Evolutionary conservation across 1,284 basidiomycete genomes (phyloP), one percentile per base, ranked within the genome.

Genomic region (Phylloboletellus chloephorus): DNA sequence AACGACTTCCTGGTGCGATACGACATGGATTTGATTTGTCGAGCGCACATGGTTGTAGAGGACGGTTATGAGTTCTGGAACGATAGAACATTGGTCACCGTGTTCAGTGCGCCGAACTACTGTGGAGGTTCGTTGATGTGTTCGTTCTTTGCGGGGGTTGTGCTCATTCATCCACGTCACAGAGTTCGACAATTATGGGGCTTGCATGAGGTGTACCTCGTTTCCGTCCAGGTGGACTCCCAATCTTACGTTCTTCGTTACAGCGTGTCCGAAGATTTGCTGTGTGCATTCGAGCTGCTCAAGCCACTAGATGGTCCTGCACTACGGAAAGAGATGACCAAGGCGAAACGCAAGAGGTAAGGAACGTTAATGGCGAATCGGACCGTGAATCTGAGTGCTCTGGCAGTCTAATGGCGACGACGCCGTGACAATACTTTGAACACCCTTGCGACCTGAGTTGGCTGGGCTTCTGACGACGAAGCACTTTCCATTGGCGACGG

Each of bases 61-160:
- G 91, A 94, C 60, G 96, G 95, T 2, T 98, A 98, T 62, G 96
- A 99, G 71, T 99, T 99, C 62, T 99, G 96, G 91, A 98, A 98
- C 59, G 96, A 99, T 57, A 77, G 96, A 49, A 98, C 95, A 39
- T 68, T 99, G 51, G 96, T 99, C 33, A 99, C 96, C 0, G 93
- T 99, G 36, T 99, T 99, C 67, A 95, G 91, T 53, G 96, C 96
- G 41, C 93, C 93, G 7, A 96, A 96, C 61, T 96, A 96, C 58
- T 96, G 92, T 60, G 92, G 90, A 67, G 95, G 94, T 94, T 72
- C 17, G 48, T 51, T 20, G 26, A n/a, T 23, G 29, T 32, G 28
- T 41, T 44, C 40, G 23, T 41, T 31, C 32, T 40, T 45, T 34
- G 28, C 24, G 31, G n/a, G 11, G 11, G 51, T 41, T 7, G 46